Evolutionary conservation across 495 filamentous ascomycete genomes (phyloP), one percentile per base, ranked within the genome.

Genomic region (Penicillium fimorum): DNA sequence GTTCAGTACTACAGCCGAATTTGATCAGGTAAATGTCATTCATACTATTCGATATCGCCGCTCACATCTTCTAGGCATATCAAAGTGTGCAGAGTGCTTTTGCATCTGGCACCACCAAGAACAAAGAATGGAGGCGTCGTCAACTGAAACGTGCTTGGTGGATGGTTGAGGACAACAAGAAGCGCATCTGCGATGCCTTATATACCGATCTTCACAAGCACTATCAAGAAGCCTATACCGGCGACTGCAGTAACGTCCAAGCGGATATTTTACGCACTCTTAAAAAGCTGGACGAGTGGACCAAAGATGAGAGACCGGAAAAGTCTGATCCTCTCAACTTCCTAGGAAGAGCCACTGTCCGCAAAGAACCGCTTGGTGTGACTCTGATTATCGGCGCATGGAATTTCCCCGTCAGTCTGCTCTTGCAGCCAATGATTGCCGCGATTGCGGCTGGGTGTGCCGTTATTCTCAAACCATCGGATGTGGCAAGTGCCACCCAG

Each of bases 361-460:
- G 84, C 45, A 93, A 92, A 72, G 92, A 96, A 56, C 92, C 92
- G 4, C 66, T 96, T 32, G 92, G 92, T 24, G 68, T 84, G 3
- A 82, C 90, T 0, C 76, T 96, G 35, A 85, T 96, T 65, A 92
- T 97, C 65, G 91, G 91, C 64, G 81, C 90, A 37, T 97, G 87
- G 79, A 96, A 97, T 72, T 94, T 88, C 68, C 91, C 92, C 2
- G 59, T 93, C 50, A 82, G 87, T 60, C 79, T 96, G 2, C 71
- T 83, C 18, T 56, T 96, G 20, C 80, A 82, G 35, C 91, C 92
- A 18, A 66, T 96, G 40, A 74, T 95, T 45, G 92, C 90, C 18
- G 92, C 92, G 40, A 95, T 96, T 53, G 84, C 86, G 22, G 91
- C 91, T 11, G 92, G 92, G 32, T 92, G 89, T 66, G 87, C 90